Percentiles rank a stretch among this genome's conserved stretches.
These are phyloP conservation scores for Kuraishia hungarica DNA, from an alignment of 805 yeast genomes.

Conservation along the genomic window DNA sequence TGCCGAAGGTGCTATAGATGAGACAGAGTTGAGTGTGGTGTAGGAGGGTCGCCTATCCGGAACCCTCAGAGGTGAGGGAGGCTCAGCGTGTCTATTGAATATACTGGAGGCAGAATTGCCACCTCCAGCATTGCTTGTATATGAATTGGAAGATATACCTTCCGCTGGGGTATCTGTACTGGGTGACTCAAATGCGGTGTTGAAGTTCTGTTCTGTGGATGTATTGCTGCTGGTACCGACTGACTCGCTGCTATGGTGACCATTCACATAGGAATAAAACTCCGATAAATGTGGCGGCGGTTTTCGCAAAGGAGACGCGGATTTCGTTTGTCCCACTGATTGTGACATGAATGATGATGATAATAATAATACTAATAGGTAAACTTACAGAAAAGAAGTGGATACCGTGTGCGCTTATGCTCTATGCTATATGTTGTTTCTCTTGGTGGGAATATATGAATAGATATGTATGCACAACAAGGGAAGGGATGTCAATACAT, in stretches of 20 bases:
- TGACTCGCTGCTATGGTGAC: slow-evolving; percentile 5
- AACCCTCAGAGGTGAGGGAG: slow-evolving; percentile 6
- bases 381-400: neutral
- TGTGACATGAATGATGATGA: neutral
- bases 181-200: neutral
- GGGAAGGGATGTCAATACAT: neutral
- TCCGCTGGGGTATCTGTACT: neutral
- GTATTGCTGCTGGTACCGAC: slow-evolving; percentile 3
- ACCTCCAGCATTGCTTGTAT: neutral
- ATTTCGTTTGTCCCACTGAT: neutral
- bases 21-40: slow-evolving; percentile 30
- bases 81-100: slow-evolving; percentile 1
- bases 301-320: slow-evolving; percentile 13
- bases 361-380: no score
- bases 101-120: neutral
- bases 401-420: neutral
- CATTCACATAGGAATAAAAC: slow-evolving; percentile 44
- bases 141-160: neutral
- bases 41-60: slow-evolving; percentile 11
- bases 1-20: slow-evolving; percentile 43
- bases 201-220: neutral
- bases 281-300: slow-evolving; percentile 49
- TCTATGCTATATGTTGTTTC: neutral
- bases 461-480: neutral
- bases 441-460: neutral